Base-by-base conservation (phyloP, 768 basidiomycete genomes). In the Lactarius deliciosus region DNA sequence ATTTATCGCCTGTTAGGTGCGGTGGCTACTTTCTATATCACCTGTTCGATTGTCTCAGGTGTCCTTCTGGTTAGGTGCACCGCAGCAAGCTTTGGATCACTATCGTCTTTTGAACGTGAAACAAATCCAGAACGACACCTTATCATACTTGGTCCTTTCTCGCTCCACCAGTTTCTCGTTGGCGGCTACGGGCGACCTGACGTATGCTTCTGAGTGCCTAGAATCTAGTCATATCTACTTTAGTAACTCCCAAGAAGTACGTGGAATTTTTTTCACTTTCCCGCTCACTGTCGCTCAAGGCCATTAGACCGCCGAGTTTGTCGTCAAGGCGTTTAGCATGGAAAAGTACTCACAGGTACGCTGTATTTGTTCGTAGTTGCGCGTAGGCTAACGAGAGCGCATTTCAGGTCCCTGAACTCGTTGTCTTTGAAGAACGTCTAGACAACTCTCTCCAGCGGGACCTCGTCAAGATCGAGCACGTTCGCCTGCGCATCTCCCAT, bases 371-470 rank as follows among this genome's bases (percentile, higher is more conserved):
- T 56, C 30, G 55, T 64, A 64, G 15, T 20, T 25, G 40, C 41
- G 5, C 55, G 43, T 15, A 43, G 32, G 45, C 45, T 57, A n/a
- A 64, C 40, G 32, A 41, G 36, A 43, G 36, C n/a, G 38, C 30
- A 38, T 7, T 38, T 32, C 69, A 95, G 88, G 90, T 96, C 63
- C 87, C 90, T 22, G 91, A 95, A 73, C 94, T 96, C 72, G 86
- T 92, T 63, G 76, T 77, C 7, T 94, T 96, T 65, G 90, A 95
- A 74, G 87, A 90, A 59, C 82, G 85, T 45, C 78, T 96, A 10
- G 91, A 94, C 67, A 90, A 88, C 74, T 96, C 94, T 5, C 81
- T 96, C 10, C 91, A 94, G 74, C 84, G 92, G 30, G 92, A 94
- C 69, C 81, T 90, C 18, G 82, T 90, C 69, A 90, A 91, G 73